Base-by-base conservation (phyloP, 371 early-diverging fungal genomes). In the Rhizopus stolonifer region DNA sequence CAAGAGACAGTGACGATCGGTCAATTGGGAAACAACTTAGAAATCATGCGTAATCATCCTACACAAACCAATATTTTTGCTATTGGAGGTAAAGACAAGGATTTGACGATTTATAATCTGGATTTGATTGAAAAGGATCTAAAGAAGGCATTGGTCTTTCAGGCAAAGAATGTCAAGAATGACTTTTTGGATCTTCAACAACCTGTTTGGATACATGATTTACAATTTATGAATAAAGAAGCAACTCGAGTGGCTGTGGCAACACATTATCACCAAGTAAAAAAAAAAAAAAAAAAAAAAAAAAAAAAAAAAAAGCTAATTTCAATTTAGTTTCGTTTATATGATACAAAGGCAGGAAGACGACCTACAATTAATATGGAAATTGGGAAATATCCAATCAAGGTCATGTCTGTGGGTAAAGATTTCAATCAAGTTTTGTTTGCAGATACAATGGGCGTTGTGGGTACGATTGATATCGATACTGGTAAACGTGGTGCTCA, bases 191-290 rank as follows among this genome's bases (percentile, higher is more conserved):
- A 91, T 64, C 60, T 96, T 52, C 81, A 88, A 17, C 86, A 88
- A 19, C 92, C 93, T 3, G 84, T 96, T 4, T 92, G 92, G 90
- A 85, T 93, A 45, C 91, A 91, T 2, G 92, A 92, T 58, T 54
- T 94, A 40, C 82, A 82, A 61, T 94, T 89, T 58, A 51, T 84
- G 58, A 80, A 81, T 43, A 60, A 72, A 25, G 71, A 80, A 14
- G 64, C 66, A 0, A 77, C 73, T 8, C 56, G 70, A 23, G 32
- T 91, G 14, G 88, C 83, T 14, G 79, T 84, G 22, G 82, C 82
- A 14, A 92, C 94, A 0, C 85, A 87, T 44, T 75, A 91, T 66
- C 82, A 84, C 49, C 90, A 90, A 69, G 83, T 86, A 70, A 25
- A 11, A 40, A 22, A 17, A 44, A 46, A 9, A 26, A 11, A 26